Evolutionary conservation across 208 protist genomes (phyloP).

Genomic region (Trypanosoma platydactyli): DNA sequence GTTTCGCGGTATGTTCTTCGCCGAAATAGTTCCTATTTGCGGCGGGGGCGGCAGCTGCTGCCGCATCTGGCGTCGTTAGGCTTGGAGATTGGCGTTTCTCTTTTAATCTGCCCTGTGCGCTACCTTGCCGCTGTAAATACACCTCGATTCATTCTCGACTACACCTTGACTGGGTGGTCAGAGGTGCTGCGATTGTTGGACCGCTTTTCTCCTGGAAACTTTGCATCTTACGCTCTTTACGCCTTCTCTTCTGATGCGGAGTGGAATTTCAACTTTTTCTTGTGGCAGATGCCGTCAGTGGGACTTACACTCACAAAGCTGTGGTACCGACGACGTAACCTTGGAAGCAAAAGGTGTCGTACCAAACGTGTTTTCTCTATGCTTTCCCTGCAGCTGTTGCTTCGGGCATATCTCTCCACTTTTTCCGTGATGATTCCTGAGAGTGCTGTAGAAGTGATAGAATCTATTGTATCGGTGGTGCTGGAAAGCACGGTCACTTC

Average conservation of each 20-base stretch:
- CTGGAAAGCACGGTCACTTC: conserved; percentile 56
- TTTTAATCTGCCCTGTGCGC: conserved; percentile 55
- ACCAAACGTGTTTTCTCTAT: conserved; percentile 63
- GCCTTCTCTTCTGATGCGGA: conserved; percentile 68
- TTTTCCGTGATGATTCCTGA: conserved; percentile 86
- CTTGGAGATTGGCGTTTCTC: conserved; percentile 61
- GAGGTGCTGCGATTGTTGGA: conserved; percentile 64
- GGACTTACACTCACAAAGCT: conserved; percentile 67
- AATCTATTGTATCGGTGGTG: conserved; percentile 43
- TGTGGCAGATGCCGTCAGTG: conserved; percentile 75
- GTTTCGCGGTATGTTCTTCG: conserved; percentile 48
- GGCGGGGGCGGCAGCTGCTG: conserved; percentile 35
- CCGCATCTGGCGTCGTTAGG: conserved; percentile 54
- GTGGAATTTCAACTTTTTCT: conserved; percentile 85
- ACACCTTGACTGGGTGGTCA: conserved; percentile 66
- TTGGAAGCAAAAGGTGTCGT: conserved; percentile 43
- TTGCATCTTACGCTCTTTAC: conserved; percentile 61
- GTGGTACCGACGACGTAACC: conserved; percentile 41
- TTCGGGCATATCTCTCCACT: conserved; percentile 64
- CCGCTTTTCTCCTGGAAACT: conserved; percentile 59
- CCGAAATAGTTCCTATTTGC: conserved; percentile 29
- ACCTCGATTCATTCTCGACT: conserved; percentile 82
- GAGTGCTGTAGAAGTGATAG: conserved; percentile 42
- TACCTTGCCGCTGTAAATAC: conserved; percentile 78
- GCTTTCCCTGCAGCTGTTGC: conserved; percentile 55